phyloP scores from a whole-genome alignment of 495 filamentous ascomycete species.

The Eremomyces bilateralis region DNA sequence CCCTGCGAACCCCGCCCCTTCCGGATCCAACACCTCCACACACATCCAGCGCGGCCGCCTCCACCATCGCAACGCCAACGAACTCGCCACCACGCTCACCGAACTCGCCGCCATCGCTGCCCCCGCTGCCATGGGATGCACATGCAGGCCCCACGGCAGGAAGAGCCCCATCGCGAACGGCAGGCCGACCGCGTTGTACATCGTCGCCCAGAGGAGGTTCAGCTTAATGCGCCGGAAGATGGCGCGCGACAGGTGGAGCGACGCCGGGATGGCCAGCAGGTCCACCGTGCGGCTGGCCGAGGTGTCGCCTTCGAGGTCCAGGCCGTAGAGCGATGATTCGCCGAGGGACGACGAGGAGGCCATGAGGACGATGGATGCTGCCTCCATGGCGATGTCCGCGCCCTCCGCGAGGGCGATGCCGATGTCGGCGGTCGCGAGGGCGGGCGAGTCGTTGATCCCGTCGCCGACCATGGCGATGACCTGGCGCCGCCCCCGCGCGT shows the following conservation, averaged over 20 bases:
- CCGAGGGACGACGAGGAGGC: constrained; percentile 38
- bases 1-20: background rate
- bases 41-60: constrained; percentile 76
- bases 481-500: constrained; percentile 25
- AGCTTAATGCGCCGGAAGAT: constrained; percentile 89
- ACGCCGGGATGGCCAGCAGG: constrained; percentile 74
- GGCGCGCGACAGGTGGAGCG: constrained; percentile 55
- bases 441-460: constrained; percentile 96
- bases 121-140: constrained; percentile 89
- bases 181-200: constrained; percentile 81
- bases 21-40: constrained; percentile 27
- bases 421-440: constrained; percentile 75
- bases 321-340: too few species aligned
- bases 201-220: constrained; percentile 76
- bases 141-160: constrained; percentile 63
- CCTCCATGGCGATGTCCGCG: constrained; percentile 96
- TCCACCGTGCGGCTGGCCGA: too few species aligned
- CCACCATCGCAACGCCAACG: constrained; percentile 74
- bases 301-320: too few species aligned
- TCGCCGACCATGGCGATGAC: constrained; percentile 95
- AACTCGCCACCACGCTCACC: constrained; percentile 73
- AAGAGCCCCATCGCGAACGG: constrained; percentile 95
- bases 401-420: constrained; percentile 84
- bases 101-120: constrained; percentile 84
- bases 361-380: constrained; percentile 92